Evolutionary conservation across 208 protist species (phyloP).

Genomic region (Acanthamoeba lugdunensis): DNA sequence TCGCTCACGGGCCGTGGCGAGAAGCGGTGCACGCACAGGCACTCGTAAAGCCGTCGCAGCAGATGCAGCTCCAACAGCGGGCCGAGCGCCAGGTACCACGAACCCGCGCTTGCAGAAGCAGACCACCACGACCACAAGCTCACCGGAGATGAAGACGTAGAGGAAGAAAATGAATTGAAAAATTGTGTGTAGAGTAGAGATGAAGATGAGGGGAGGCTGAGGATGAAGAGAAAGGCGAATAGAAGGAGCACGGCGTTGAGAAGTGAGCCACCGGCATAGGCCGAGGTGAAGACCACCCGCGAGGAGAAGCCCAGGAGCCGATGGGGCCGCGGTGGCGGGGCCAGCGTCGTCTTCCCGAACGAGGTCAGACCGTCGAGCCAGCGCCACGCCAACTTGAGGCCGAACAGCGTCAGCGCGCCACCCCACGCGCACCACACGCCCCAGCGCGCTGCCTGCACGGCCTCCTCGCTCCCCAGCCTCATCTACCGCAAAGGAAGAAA

Average conservation of each 20-base stretch:
- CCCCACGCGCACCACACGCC: neutral
- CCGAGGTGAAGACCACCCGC: neutral
- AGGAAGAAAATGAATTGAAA: no score
- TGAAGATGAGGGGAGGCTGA: neutral
- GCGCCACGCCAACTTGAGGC: neutral
- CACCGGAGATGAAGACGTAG: no score
- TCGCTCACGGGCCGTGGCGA: slow-evolving; percentile 8
- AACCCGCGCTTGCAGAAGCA: no score
- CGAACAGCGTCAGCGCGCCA: slow-evolving; percentile 6
- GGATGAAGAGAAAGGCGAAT: neutral
- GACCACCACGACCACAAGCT: neutral
- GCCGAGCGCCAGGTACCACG: neutral
- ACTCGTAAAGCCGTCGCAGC: slow-evolving; percentile 21
- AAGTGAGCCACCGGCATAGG: slow-evolving; percentile 20
- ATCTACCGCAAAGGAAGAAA: no score
- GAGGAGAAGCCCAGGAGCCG: neutral
- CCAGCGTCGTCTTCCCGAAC: neutral
- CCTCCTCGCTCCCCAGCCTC: no score
- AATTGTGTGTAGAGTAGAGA: no score
- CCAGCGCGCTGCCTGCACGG: neutral
- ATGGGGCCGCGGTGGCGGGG: neutral
- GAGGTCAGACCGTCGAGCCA: neutral
- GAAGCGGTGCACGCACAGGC: neutral
- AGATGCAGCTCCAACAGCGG: neutral
- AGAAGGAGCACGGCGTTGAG: neutral